Evolutionary conservation across 2,329 filamentous ascomycete species (phyloP), one percentile per base, ranked within the genome.

Genomic region (Salinomyces thailandicus): DNA sequence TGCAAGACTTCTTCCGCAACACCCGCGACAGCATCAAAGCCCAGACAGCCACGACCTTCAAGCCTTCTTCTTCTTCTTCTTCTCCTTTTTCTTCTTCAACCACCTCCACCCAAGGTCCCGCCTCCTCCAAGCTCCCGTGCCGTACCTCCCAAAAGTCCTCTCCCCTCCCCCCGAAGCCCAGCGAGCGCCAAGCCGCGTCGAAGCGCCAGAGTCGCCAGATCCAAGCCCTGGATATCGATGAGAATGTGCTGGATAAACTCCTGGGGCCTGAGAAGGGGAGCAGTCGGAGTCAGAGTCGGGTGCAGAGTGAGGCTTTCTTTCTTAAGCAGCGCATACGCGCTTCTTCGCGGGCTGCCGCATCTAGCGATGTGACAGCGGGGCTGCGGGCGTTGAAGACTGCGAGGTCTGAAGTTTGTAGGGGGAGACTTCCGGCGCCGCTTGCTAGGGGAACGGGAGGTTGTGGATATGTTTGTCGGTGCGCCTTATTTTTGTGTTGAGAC

Each of bases 401-500:
- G n/a, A n/a, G n/a, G n/a, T n/a, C n/a, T n/a, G n/a, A n/a, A n/a
- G n/a, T n/a, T n/a, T n/a, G n/a, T n/a, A n/a, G n/a, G n/a, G n/a
- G n/a, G n/a, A n/a, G n/a, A n/a, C n/a, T n/a, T n/a, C n/a, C n/a
- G n/a, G n/a, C n/a, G n/a, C n/a, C 32, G 33, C 33, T 30, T 29
- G 11, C 34, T 54, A 24, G 46, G 36, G 2, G 33, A 38, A 13
- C 38, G 45, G 11, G 46, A 54, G 5, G 31, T 54, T 5, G 34
- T 46, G 5, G 31, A 38, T 6, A 50, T 51, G 43, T 53, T 55
- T 30, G 39, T 43, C 11, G 53, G 53, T 16, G 52, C 51, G 22
- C 52, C 53, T 3, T 44, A 47, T 27, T 55, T 57, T 39, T 38
- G 38, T 1, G 42, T 54, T 8, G 36, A 31, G 2, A n/a, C 9